Percentiles rank a stretch among this genome's conserved stretches.
These are phyloP conservation scores for Cercophora newfieldiana DNA, from an alignment of 495 filamentous ascomycete species.

Conservation along the genomic window DNA sequence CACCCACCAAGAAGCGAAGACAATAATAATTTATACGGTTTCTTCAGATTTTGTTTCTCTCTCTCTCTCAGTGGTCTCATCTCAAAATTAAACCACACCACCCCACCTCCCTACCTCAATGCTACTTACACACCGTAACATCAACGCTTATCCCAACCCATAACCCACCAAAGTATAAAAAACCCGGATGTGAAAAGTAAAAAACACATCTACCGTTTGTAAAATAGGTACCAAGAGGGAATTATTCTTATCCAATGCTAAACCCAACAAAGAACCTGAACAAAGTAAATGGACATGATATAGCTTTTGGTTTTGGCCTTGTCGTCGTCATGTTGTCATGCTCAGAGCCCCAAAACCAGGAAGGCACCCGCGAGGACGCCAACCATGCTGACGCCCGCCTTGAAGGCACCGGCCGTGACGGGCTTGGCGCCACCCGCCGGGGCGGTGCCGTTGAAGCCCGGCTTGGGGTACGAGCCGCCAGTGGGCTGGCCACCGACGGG, in stretches of 20 bases:
- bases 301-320: background rate
- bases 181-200: too few species aligned
- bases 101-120: background rate
- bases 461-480: conserved; percentile 12
- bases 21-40: background rate
- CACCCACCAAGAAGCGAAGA: background rate
- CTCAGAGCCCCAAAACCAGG: conserved; percentile 2
- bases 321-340: background rate
- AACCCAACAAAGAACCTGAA: background rate
- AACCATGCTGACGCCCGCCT: conserved; percentile 31
- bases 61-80: background rate
- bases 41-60: background rate
- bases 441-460: conserved; percentile 10
- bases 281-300: background rate
- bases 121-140: too few species aligned
- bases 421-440: conserved; percentile 13
- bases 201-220: too few species aligned
- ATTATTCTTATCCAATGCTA: background rate
- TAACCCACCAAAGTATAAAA: too few species aligned
- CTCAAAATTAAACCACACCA: background rate
- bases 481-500: background rate
- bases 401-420: conserved; percentile 24
- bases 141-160: too few species aligned
- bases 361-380: conserved; percentile 6
- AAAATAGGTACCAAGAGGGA: background rate